Conservation (phyloP, 495 filamentous ascomycete genomes). For the Lasiosphaeriaceae sp. region DNA sequence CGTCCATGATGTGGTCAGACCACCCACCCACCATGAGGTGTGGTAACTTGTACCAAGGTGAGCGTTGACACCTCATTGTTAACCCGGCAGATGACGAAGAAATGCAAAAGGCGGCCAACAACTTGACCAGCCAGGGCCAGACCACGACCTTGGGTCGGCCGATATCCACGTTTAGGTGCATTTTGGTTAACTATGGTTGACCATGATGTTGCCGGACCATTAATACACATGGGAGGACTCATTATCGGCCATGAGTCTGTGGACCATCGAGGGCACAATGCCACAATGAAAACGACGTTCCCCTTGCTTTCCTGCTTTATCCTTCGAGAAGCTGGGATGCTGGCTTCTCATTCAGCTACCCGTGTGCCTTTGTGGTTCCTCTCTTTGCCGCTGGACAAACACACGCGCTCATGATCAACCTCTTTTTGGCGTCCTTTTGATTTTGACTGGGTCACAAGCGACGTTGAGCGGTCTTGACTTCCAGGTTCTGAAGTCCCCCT, state of each 20-base stretch:
- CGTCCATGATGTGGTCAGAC: slow-evolving; percentile 5
- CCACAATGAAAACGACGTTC: too few relatives aligned
- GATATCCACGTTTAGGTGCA: too few relatives aligned
- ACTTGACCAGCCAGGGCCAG: too few relatives aligned
- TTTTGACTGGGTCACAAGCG: neutral
- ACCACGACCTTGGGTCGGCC: too few relatives aligned
- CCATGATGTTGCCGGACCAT: too few relatives aligned
- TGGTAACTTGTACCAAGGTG: neutral
- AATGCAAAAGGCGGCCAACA: too few relatives aligned
- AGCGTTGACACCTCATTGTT: neutral
- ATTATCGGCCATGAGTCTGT: too few relatives aligned
- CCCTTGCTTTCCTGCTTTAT: neutral
- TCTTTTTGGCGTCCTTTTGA: neutral
- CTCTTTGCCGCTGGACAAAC: neutral
- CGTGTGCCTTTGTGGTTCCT: neutral
- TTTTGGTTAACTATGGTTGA: too few relatives aligned
- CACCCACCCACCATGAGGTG: too few relatives aligned
- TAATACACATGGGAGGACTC: too few relatives aligned
- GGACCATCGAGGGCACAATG: too few relatives aligned
- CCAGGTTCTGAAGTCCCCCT: slow-evolving; percentile 1
- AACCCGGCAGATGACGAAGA: too few relatives aligned
- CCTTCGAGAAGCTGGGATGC: neutral
- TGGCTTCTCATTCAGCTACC: neutral
- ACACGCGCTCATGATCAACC: neutral
- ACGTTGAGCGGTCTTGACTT: neutral